A percentile compares a stretch with the other conserved stretches of the same genome.
Evolutionary conservation across 768 basidiomycete genomes (phyloP).

Genomic region (Russula dissimulans): DNA sequence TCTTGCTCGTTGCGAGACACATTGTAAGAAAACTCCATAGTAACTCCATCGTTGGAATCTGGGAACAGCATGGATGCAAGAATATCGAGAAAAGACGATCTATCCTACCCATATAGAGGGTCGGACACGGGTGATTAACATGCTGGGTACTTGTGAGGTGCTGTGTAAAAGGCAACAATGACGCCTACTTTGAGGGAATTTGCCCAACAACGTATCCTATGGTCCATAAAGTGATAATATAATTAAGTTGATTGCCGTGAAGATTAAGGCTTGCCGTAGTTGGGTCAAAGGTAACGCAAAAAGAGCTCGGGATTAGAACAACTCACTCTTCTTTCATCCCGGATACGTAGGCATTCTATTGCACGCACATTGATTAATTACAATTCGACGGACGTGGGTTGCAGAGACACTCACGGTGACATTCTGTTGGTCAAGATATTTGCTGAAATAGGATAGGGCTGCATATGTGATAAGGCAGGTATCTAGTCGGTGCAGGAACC

Average conservation of each 20-base stretch:
- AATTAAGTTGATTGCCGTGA: constrained; percentile 7
- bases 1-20: constrained; percentile 28
- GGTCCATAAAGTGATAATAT: background rate
- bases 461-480: constrained; percentile 31
- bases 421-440: constrained; percentile 33
- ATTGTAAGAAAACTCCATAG: constrained; percentile 31
- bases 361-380: background rate
- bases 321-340: constrained; percentile 31
- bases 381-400: background rate
- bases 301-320: background rate
- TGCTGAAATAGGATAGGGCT: constrained; percentile 32
- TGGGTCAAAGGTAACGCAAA: background rate
- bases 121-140: constrained; percentile 30
- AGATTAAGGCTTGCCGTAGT: background rate
- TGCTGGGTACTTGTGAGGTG: constrained; percentile 16
- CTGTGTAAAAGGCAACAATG: background rate
- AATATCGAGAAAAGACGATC: background rate
- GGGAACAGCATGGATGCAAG: constrained; percentile 21
- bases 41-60: constrained; percentile 33
- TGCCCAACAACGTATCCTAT: background rate
- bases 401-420: constrained; percentile 25
- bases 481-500: constrained; percentile 29
- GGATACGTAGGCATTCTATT: constrained; percentile 33
- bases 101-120: constrained; percentile 19
- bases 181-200: constrained; percentile 4